Percentiles rank a stretch among this genome's conserved stretches.
These are phyloP conservation scores for Kodamaea ohmeri DNA, from an alignment of 1,139 yeast species.

Conservation along the genomic window DNA sequence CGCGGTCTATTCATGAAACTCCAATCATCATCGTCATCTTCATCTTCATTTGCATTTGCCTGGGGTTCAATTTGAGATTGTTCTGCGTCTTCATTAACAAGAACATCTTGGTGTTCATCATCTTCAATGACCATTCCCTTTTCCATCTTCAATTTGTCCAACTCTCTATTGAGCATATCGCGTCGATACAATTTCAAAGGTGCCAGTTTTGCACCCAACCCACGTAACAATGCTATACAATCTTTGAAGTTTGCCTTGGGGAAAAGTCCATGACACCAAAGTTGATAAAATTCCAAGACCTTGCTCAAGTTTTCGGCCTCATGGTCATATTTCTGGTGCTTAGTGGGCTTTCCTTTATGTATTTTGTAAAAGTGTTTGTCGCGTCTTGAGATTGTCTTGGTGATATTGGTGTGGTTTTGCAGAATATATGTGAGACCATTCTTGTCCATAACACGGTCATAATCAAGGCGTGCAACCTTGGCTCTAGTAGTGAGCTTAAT, in stretches of 20 bases:
- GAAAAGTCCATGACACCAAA: slow-evolving; percentile 81
- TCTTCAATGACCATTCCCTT: slow-evolving; percentile 26
- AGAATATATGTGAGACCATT: slow-evolving; percentile 49
- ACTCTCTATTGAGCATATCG: slow-evolving; percentile 35
- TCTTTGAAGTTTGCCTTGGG: slow-evolving; percentile 79
- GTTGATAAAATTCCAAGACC: slow-evolving; percentile 65
- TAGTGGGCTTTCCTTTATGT: slow-evolving; percentile 10
- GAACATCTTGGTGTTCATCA: slow-evolving; percentile 5
- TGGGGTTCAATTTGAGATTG: slow-evolving; percentile 6
- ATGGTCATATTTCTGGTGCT: slow-evolving; percentile 32
- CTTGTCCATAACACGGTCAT: slow-evolving; percentile 46
- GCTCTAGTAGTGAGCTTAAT: slow-evolving; percentile 34
- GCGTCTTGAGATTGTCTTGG: slow-evolving; percentile 26
- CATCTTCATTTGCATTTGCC: too few relatives aligned
- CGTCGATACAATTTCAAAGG: slow-evolving; percentile 36
- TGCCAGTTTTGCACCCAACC: slow-evolving; percentile 33
- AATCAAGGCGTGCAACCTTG: slow-evolving; percentile 45
- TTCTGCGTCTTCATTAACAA: too few relatives aligned
- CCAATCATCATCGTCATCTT: slow-evolving; percentile 35
- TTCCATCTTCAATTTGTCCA: slow-evolving; percentile 31
- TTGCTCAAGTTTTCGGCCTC: slow-evolving; percentile 43
- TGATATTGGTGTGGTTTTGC: slow-evolving; percentile 37
- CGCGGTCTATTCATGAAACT: slow-evolving; percentile 27
- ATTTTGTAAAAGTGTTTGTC: slow-evolving; percentile 26
- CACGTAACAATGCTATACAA: slow-evolving; percentile 40